Conservation (phyloP, 306 rosid species). For the Sechiopsis laciniata region DNA sequence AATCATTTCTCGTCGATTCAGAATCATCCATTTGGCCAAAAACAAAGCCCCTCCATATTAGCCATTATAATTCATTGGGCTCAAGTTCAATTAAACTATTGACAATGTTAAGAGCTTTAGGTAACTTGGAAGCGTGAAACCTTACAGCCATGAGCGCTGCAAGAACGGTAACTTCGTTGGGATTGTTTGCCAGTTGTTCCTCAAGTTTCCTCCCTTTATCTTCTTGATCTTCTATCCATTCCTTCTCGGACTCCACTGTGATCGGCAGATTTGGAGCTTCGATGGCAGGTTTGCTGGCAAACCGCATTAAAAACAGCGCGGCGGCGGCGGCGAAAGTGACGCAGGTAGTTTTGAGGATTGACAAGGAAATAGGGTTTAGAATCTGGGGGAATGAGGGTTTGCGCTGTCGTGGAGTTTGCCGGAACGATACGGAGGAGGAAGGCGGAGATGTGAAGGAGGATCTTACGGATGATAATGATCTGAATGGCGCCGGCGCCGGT, state of each 20-base stretch:
- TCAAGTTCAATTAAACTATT: slow-evolving; percentile 55
- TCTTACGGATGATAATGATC: too few relatives aligned
- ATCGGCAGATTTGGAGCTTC: too few relatives aligned
- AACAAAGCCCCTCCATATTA: slow-evolving; percentile 57
- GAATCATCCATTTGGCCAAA: slow-evolving; percentile 36
- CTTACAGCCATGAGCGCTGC: slow-evolving; percentile 42
- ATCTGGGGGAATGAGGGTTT: too few relatives aligned
- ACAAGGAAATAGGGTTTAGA: too few relatives aligned
- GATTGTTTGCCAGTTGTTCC: slow-evolving; percentile 36
- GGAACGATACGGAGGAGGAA: too few relatives aligned
- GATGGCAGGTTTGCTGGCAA: too few relatives aligned
- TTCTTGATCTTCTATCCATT: slow-evolving; percentile 27
- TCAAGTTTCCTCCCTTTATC: slow-evolving; percentile 42
- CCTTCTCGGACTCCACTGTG: background rate
- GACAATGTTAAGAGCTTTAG: slow-evolving; percentile 43
- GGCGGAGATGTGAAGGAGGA: too few relatives aligned
- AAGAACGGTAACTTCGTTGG: slow-evolving; percentile 43
- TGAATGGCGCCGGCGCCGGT: too few relatives aligned
- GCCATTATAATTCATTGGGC: slow-evolving; percentile 61
- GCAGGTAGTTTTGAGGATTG: too few relatives aligned
- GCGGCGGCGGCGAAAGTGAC: too few relatives aligned
- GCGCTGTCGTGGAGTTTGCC: too few relatives aligned
- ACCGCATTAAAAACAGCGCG: too few relatives aligned
- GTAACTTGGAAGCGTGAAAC: slow-evolving; percentile 39
- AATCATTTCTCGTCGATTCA: slow-evolving; percentile 38